Percentiles rank a stretch among this genome's conserved stretches.
These are phyloP conservation scores for Plenodomus lindquistii DNA, from an alignment of 2,329 filamentous ascomycete species.

Conservation along the genomic window DNA sequence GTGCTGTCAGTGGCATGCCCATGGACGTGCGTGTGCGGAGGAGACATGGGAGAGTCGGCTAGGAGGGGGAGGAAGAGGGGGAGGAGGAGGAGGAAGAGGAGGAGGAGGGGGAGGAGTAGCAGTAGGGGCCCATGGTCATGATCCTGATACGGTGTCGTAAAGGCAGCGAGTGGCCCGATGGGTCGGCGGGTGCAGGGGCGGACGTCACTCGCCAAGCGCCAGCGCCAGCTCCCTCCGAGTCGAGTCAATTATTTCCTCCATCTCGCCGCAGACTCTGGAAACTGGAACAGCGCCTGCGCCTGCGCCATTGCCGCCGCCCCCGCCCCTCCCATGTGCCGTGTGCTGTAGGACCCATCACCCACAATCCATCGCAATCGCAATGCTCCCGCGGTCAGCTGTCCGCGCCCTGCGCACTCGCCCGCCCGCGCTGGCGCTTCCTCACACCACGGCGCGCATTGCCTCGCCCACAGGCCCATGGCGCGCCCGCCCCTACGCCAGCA, in stretches of 20 bases:
- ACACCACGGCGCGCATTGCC: constrained; percentile 28
- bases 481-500: constrained; percentile 30
- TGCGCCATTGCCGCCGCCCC: not conserved
- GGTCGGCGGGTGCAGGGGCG: not conserved
- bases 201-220: constrained; percentile 14
- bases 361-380: constrained; percentile 16
- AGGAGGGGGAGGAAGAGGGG: constrained; percentile 2
- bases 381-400: constrained; percentile 42
- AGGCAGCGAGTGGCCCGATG: constrained; percentile 2
- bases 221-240: too few species aligned
- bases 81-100: not conserved
- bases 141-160: too few species aligned
- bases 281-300: too few species aligned
- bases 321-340: constrained; percentile 1
- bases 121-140: too few species aligned
- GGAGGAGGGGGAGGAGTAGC: constrained; percentile 7
- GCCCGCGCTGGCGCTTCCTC: constrained; percentile 22
- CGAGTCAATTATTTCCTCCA: constrained; percentile 26
- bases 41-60: constrained; percentile 40
- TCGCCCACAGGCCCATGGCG: constrained; percentile 23
- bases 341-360: constrained; percentile 1
- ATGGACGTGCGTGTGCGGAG: constrained; percentile 20
- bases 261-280: constrained; percentile 1
- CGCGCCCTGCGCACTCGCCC: constrained; percentile 39
- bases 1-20: constrained; percentile 45